A percentile compares a stretch with the other conserved stretches of the same genome.
These are phyloP conservation scores for Wickerhamomyces sp. DNA, from an alignment of 1,139 yeast genomes.

Conservation along the genomic window DNA sequence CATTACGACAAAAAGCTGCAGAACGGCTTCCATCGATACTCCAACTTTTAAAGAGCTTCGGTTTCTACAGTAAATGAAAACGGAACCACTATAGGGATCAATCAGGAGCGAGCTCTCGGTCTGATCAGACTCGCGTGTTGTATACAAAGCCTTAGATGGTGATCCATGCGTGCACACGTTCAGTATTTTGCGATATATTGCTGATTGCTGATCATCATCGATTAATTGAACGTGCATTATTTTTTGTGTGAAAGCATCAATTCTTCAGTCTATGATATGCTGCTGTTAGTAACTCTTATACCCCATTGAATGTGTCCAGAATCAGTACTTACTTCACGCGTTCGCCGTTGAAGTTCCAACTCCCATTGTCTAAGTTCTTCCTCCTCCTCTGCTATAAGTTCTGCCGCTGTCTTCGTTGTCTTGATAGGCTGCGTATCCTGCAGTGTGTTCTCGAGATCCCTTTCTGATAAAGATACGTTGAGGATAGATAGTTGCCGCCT, in stretches of 20 bases:
- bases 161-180: too few relatives aligned
- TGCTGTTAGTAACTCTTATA: not conserved
- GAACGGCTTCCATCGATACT: too few relatives aligned
- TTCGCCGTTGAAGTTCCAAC: conserved; percentile 14
- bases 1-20: too few relatives aligned
- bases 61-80: too few relatives aligned
- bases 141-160: too few relatives aligned
- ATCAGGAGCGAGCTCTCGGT: too few relatives aligned
- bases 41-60: too few relatives aligned
- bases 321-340: conserved; percentile 4
- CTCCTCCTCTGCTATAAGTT: conserved; percentile 26
- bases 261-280: not conserved
- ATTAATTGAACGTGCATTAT: not conserved
- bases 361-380: conserved; percentile 25
- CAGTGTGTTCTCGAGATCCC: conserved; percentile 9
- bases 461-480: conserved; percentile 16
- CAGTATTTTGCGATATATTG: too few relatives aligned
- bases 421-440: conserved; percentile 8
- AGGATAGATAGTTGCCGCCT: conserved; percentile 22
- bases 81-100: too few relatives aligned
- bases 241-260: not conserved
- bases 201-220: too few relatives aligned
- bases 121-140: too few relatives aligned
- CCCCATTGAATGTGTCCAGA: too few relatives aligned
- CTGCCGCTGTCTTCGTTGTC: conserved; percentile 14